phyloP scores from a whole-genome alignment of 2,329 filamentous ascomycete species.

The Cladosporium sp. region DNA sequence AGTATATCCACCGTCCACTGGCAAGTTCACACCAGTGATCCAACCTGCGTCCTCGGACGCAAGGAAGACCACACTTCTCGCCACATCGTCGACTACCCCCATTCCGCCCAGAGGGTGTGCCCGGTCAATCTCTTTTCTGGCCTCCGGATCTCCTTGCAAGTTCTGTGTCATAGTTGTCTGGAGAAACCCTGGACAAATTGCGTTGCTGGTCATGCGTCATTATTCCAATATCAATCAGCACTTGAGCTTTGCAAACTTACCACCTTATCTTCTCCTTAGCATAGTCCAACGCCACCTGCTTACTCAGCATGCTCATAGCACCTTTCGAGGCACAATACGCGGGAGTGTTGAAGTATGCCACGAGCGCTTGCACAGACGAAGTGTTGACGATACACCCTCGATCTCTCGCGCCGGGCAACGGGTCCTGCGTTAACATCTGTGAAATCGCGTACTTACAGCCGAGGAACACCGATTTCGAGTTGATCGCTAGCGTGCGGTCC shows the following conservation, averaged over 20 bases:
- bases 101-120: conserved; percentile 34
- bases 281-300: conserved; percentile 48
- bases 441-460: conserved; percentile 40
- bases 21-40: conserved; percentile 1
- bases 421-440: conserved; percentile 41
- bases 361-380: conserved; percentile 38
- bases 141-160: conserved; percentile 36
- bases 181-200: conserved; percentile 42
- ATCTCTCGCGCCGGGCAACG: conserved; percentile 28
- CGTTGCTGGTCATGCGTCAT: conserved; percentile 34
- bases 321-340: conserved; percentile 51
- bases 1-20: neutral
- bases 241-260: neutral
- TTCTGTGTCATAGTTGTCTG: conserved; percentile 41
- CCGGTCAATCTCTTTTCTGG: conserved; percentile 28
- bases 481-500: conserved; percentile 39
- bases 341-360: conserved; percentile 34
- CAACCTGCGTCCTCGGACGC: conserved; percentile 42
- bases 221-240: neutral
- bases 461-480: conserved; percentile 41
- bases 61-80: conserved; percentile 31
- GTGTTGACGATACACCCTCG: conserved; percentile 44
- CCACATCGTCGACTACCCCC: conserved; percentile 40
- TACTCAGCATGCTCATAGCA: conserved; percentile 49
- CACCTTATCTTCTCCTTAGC: conserved; percentile 42